Evolutionary conservation across 805 yeast genomes (phyloP), one percentile per base, ranked within the genome.

Genomic region (Yamadazyma phyllophila): DNA sequence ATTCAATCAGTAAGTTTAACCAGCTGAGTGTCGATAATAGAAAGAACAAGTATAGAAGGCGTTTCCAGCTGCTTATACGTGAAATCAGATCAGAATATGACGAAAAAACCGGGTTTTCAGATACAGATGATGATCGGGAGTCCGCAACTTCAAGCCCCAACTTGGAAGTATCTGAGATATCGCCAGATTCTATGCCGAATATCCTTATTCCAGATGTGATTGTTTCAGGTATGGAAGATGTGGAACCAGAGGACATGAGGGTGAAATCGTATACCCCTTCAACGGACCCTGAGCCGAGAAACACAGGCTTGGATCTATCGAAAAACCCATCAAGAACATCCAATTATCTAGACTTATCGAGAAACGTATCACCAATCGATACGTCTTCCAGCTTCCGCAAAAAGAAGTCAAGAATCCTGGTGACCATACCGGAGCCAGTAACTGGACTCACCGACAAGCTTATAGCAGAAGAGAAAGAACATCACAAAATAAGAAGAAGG

Each of bases 341-440:
- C 36, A 33, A 12, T 20, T 20, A 20, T 6, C 24, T 20, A 20
- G 24, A 20, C 24, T 20, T 20, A 6, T 20, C 24, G 24, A 20
- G 24, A 6, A 20, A 20, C 24, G 6, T 6, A 20, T 20, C 24
- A 4, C 24, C 24, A 20, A 20, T 20, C 24, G 24, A 20, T 6
- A 20, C 24, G 6, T 20, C 36, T 14, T 33, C 17, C 17, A 26
- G 16, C 27, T 5, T 15, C 11, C 34, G 35, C 26, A 14, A 12
- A 11, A 30, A 31, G 20, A 36, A 20, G 8, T 12, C 38, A 11
- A 13, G 39, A 36, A 40, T 48, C 34, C 45, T 41, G 32, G 49
- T 62, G 29, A 55, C 59, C 1, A 39, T 43, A 14, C 69, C 69
- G 1, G 51, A 52, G 14, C 67, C 67, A 10, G 37, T 46, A 0